These are phyloP conservation scores for Russula foetens DNA, from an alignment of 768 basidiomycete species.

Conservation along the genomic window DNA sequence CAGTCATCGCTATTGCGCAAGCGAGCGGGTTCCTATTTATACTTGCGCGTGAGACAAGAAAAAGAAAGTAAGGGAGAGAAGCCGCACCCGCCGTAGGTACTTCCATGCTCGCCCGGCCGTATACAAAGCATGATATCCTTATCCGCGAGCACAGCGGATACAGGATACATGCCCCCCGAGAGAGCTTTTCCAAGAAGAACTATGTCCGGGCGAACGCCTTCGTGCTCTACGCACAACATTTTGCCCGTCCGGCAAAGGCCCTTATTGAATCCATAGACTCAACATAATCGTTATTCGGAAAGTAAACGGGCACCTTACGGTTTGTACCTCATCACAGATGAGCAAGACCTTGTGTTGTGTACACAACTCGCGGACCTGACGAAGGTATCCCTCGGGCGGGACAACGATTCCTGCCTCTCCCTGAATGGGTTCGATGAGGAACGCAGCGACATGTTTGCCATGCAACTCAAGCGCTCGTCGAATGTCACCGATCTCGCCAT, in stretches of 20 bases:
- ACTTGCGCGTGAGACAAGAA: neutral
- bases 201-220: conserved; percentile 83
- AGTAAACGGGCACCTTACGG: conserved; percentile 38
- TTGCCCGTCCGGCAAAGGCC: conserved; percentile 91
- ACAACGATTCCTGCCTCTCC: conserved; percentile 98
- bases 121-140: conserved; percentile 93
- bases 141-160: conserved; percentile 89
- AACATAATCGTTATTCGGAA: neutral
- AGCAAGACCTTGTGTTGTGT: conserved; percentile 90
- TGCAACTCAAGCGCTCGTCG: conserved; percentile 70
- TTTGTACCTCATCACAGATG: conserved; percentile 98
- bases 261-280: conserved; percentile 29
- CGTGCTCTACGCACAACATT: conserved; percentile 87
- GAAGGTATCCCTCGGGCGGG: conserved; percentile 81
- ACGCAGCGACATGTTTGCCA: conserved; percentile 81
- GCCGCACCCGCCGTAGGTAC: conserved; percentile 87
- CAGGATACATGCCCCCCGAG: conserved; percentile 95
- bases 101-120: conserved; percentile 90
- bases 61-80: neutral
- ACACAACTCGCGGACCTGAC: conserved; percentile 72
- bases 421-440: conserved; percentile 96
- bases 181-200: conserved; percentile 93
- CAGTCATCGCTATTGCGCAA: conserved; percentile 92
- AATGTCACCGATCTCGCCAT: conserved; percentile 77
- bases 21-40: conserved; percentile 79